phyloP scores from a whole-genome alignment of 176 grass and related monocot genomes.

The Canna indica region DNA sequence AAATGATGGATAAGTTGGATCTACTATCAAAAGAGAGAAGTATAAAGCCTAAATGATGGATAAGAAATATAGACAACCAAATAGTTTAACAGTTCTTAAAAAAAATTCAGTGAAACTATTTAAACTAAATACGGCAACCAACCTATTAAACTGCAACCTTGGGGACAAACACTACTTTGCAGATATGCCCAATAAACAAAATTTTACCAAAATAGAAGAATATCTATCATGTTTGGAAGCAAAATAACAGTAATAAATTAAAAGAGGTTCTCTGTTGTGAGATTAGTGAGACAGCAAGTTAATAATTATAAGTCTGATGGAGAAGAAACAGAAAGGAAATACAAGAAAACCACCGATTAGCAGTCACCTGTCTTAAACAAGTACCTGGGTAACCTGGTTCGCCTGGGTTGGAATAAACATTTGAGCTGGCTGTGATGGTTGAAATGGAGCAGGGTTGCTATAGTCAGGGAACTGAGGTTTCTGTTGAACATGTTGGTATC shows the following conservation, averaged over 20 bases:
- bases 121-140: not conserved
- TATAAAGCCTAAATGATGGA: no score
- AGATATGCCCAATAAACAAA: not conserved
- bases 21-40: no score
- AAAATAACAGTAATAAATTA: not conserved
- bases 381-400: slow-evolving; percentile 48
- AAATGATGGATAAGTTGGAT: no score
- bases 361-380: slow-evolving; percentile 6
- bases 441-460: slow-evolving; percentile 38
- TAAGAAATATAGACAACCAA: no score
- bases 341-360: slow-evolving; percentile 6
- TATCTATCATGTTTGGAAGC: not conserved
- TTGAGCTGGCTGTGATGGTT: slow-evolving; percentile 32
- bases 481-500: slow-evolving; percentile 36
- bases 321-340: not conserved
- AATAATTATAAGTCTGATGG: not conserved
- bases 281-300: not conserved
- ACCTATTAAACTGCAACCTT: not conserved
- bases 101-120: not conserved
- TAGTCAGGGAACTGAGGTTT: slow-evolving; percentile 26
- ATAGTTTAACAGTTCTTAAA: no score
- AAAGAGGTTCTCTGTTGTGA: not conserved
- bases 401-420: slow-evolving; percentile 69
- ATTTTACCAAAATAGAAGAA: not conserved
- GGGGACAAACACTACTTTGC: not conserved